Evolutionary conservation across 2,329 filamentous ascomycete genomes (phyloP), one percentile per base, ranked within the genome.

Genomic region (Aspergillus arachidicola): DNA sequence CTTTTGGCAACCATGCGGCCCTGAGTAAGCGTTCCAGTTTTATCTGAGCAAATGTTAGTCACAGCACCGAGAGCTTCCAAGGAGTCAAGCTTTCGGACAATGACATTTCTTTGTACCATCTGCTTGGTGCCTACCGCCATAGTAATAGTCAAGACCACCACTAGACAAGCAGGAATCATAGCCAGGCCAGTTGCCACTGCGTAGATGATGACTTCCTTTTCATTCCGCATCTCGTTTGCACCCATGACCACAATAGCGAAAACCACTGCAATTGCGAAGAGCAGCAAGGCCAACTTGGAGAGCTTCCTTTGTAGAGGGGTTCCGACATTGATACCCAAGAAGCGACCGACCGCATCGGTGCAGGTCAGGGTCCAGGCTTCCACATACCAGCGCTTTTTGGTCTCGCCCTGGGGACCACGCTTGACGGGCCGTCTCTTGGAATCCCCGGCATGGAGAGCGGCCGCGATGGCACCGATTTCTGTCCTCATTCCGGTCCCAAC

Each of bases 251-350:
- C 87, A 67, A 92, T 85, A 10, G 89, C 89, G 65, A 89, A 89
- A 30, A 91, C 70, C 14, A 92, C 85, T 2, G 89, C 89, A 58
- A 90, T 84, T 34, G 81, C 83, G 71, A 92, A 91, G 1, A 91
- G 83, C 2, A 89, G 74, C 21, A 91, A 81, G 26, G 89, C 89
- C 57, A 92, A 83, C 73, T 86, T 86, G 55, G 88, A 89, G 19
- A 92, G 81, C 71, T 89, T 91, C 68, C 85, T 84, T 74, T 91
- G 88, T 21, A 92, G 81, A 3, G 89, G 90, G 12, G 89, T 91
- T 54, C 90, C 89, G 14, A 89, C 84, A 60, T 86, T 89, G 63
- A 91, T 84, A 58, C 89, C 89, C 10, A 91, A 80, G 71, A 92
- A 90, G 43, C 83, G 81, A 5, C 86, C 87, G 62, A 89, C 76